Conservation (phyloP, 2,329 filamentous ascomycete genomes). For the Cephalotrichum gorgonifer region DNA sequence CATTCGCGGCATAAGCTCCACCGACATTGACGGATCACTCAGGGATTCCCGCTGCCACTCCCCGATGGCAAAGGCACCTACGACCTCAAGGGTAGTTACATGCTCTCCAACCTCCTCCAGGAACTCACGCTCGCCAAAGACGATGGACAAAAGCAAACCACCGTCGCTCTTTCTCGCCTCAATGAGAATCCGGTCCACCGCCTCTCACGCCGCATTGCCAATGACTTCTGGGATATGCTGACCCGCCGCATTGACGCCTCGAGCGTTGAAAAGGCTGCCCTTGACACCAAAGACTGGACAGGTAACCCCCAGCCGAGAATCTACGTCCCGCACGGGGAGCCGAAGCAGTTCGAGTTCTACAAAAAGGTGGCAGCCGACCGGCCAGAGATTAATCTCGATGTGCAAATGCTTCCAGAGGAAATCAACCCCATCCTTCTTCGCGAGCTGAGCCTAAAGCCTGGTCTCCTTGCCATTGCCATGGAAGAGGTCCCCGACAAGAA, state of each 20-base stretch:
- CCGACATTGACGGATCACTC: constrained; percentile 72
- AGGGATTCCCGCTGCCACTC: not conserved
- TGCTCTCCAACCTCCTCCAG: constrained; percentile 92
- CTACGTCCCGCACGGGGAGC: constrained; percentile 76
- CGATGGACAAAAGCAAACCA: constrained; percentile 78
- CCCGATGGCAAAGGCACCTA: constrained; percentile 32
- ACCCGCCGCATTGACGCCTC: constrained; percentile 85
- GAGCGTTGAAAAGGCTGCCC: constrained; percentile 75
- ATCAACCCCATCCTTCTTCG: constrained; percentile 75
- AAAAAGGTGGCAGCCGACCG: constrained; percentile 63
- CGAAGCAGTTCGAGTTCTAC: constrained; percentile 87
- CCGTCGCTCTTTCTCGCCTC: constrained; percentile 81
- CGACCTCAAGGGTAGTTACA: constrained; percentile 91
- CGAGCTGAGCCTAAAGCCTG: constrained; percentile 77
- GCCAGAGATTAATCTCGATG: constrained; percentile 80
- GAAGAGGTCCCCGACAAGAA: constrained; percentile 58
- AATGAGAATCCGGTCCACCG: constrained; percentile 93
- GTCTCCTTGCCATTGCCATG: constrained; percentile 83
- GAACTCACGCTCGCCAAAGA: constrained; percentile 89
- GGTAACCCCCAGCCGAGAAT: constrained; percentile 80
- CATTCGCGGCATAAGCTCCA: constrained; percentile 61
- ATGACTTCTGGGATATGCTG: constrained; percentile 86
- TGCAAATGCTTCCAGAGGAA: constrained; percentile 64
- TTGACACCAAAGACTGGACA: constrained; percentile 94
- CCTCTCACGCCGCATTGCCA: constrained; percentile 73